Conservation (phyloP, 2,329 filamentous ascomycete species). For the Aspergillus aculeatinus region DNA sequence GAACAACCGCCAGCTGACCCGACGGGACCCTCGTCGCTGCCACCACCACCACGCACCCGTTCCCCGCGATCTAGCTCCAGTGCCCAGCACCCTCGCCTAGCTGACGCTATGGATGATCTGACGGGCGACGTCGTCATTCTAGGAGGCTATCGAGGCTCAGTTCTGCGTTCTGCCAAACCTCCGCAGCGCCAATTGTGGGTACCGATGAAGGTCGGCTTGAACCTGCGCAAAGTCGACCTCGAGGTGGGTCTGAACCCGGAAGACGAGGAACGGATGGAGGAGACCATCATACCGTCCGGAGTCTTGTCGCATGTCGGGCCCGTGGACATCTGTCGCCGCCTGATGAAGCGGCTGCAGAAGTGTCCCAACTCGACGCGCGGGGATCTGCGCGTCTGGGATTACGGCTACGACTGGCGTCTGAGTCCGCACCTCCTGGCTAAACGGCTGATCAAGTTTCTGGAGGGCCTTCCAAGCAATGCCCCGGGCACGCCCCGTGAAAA, state of each 20-base stretch:
- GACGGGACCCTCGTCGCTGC: neutral
- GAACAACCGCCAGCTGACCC: neutral
- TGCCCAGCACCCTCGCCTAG: conserved; percentile 50
- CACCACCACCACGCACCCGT: conserved; percentile 14
- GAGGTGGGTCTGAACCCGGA: conserved; percentile 79
- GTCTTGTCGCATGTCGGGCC: conserved; percentile 92
- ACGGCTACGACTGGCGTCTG: conserved; percentile 91
- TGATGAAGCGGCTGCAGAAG: conserved; percentile 74
- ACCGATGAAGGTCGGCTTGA: conserved; percentile 87
- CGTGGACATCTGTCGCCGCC: conserved; percentile 79
- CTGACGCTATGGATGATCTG: conserved; percentile 63
- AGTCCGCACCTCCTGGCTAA: conserved; percentile 74
- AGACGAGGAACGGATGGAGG: conserved; percentile 79
- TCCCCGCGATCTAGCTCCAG: conserved; percentile 27
- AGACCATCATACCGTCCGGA: conserved; percentile 79
- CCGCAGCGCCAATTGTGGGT: conserved; percentile 90
- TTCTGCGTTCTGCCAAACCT: conserved; percentile 79
- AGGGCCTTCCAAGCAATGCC: conserved; percentile 72
- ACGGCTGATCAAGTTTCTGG: conserved; percentile 71
- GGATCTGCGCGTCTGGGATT: conserved; percentile 78
- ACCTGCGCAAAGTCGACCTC: conserved; percentile 85
- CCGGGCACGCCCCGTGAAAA: conserved; percentile 52
- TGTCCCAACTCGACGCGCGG: conserved; percentile 71
- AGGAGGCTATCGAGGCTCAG: conserved; percentile 85
- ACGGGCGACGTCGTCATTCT: conserved; percentile 85